Evolutionary conservation across 1,284 basidiomycete species (phyloP).

Genomic region (Rhodotorula mucilaginosa): DNA sequence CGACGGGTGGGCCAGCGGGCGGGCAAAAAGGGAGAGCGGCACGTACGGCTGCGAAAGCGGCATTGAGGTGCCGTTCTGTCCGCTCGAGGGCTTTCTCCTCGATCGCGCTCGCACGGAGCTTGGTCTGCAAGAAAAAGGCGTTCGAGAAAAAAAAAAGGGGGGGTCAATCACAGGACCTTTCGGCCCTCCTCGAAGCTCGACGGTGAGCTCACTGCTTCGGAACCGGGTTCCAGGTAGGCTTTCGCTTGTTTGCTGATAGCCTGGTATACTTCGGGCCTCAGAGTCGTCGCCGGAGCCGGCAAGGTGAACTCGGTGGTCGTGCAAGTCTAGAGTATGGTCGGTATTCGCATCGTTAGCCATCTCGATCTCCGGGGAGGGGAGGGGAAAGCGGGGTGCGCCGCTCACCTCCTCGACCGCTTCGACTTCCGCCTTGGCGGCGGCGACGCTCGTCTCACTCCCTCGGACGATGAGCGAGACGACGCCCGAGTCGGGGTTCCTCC

Average conservation of each 20-base stretch:
- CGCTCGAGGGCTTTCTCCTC: slow-evolving; percentile 11
- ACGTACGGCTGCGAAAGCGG: slow-evolving; percentile 23
- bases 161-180: no score
- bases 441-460: slow-evolving; percentile 9
- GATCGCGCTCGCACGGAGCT: slow-evolving; percentile 18
- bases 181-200: neutral
- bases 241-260: slow-evolving; percentile 24
- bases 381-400: neutral
- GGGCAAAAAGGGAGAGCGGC: neutral
- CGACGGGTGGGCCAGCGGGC: no score
- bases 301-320: slow-evolving; percentile 10
- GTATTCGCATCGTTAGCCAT: neutral
- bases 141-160: no score
- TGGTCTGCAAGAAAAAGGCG: neutral
- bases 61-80: slow-evolving; percentile 4
- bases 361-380: fast-evolving
- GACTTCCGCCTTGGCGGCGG: slow-evolving; percentile 8
- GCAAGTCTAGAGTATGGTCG: neutral
- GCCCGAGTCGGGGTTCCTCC: slow-evolving; percentile 12
- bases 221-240: slow-evolving; percentile 24
- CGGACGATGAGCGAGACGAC: slow-evolving; percentile 19
- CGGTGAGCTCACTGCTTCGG: slow-evolving; percentile 1
- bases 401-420: slow-evolving; percentile 21
- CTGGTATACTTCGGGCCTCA: slow-evolving; percentile 36
- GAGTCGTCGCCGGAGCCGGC: slow-evolving; percentile 4